phyloP scores from a whole-genome alignment of 129 eudicot genomes.

The Artemisia annua region DNA sequence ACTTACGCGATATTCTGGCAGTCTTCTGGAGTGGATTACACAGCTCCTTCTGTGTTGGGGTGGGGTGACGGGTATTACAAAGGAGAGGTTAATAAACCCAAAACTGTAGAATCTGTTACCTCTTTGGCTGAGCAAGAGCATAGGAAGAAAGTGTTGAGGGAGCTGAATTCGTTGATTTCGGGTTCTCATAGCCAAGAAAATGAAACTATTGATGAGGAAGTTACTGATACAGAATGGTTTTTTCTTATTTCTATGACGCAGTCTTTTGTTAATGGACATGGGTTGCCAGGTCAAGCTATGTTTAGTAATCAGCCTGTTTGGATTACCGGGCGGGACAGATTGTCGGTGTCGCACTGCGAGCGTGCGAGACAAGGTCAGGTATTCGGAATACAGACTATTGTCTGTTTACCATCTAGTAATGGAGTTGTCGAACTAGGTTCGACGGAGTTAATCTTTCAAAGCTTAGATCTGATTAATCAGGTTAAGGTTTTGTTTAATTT shows the following conservation, averaged over 20 bases:
- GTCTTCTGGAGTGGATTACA: constrained; percentile 41
- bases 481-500: constrained; percentile 55
- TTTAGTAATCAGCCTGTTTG: constrained; percentile 52
- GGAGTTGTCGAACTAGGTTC: constrained; percentile 93
- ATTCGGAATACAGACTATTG: constrained; percentile 74
- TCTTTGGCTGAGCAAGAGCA: constrained; percentile 63
- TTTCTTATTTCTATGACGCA: constrained; percentile 89
- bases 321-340: constrained; percentile 58
- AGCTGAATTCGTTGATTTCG: constrained; percentile 73
- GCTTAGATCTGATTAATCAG: constrained; percentile 53
- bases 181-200: constrained; percentile 43
- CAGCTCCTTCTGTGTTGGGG: constrained; percentile 41
- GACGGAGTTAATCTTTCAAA: constrained; percentile 55
- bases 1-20: constrained; percentile 96
- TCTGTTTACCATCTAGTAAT: constrained; percentile 56
- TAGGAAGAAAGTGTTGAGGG: constrained; percentile 65
- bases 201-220: constrained; percentile 77
- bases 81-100: constrained; percentile 43
- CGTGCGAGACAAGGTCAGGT: constrained; percentile 66
- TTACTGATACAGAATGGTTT: constrained; percentile 89
- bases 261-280: constrained; percentile 52
- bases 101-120: constrained; percentile 28
- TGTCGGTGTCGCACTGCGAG: constrained; percentile 52
- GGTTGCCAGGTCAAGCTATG: constrained; percentile 76
- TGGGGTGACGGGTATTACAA: constrained; percentile 96